Evolutionary conservation across 805 yeast species (phyloP).

Genomic region (Cyberlindnera xylosilytica): DNA sequence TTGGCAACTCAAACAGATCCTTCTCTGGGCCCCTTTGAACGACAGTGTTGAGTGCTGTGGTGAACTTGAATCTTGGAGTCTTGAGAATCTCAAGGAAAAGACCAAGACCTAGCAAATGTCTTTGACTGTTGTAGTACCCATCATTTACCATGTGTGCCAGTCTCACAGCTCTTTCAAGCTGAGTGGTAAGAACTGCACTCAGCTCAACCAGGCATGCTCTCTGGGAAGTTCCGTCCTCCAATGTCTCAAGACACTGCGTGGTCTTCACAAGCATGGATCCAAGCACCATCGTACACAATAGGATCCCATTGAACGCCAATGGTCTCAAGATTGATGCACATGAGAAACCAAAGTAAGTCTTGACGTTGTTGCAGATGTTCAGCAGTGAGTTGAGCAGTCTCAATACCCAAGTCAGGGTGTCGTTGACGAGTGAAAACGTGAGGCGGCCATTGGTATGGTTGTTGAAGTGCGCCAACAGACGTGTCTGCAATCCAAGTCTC

Average conservation of each 20-base stretch:
- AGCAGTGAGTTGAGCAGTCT: conserved; percentile 32
- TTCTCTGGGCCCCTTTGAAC: neutral
- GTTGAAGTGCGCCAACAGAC: conserved; percentile 39
- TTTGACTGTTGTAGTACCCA: conserved; percentile 17
- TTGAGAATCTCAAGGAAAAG: conserved; percentile 14
- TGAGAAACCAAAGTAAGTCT: conserved; percentile 32
- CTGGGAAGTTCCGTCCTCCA: conserved; percentile 2
- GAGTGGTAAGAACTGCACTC: neutral
- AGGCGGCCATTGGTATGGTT: conserved; percentile 24
- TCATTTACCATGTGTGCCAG: conserved; percentile 15
- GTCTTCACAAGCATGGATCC: conserved; percentile 9
- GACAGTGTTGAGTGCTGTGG: neutral
- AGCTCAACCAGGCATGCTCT: conserved; percentile 8
- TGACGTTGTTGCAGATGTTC: conserved; percentile 31
- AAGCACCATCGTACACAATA: conserved; percentile 11
- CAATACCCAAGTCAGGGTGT: conserved; percentile 24
- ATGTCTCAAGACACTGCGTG: conserved; percentile 13
- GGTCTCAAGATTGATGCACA: conserved; percentile 43
- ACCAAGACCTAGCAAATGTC: conserved; percentile 13
- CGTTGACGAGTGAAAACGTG: conserved; percentile 34
- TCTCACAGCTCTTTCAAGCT: conserved; percentile 9
- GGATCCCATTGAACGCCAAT: conserved; percentile 4
- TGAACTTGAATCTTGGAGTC: conserved; percentile 19
- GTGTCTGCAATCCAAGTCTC: conserved; percentile 32
- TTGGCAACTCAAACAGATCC: neutral